Base-by-base conservation (phyloP, 495 filamentous ascomycete species). In the Lophiostoma macrostomum region DNA sequence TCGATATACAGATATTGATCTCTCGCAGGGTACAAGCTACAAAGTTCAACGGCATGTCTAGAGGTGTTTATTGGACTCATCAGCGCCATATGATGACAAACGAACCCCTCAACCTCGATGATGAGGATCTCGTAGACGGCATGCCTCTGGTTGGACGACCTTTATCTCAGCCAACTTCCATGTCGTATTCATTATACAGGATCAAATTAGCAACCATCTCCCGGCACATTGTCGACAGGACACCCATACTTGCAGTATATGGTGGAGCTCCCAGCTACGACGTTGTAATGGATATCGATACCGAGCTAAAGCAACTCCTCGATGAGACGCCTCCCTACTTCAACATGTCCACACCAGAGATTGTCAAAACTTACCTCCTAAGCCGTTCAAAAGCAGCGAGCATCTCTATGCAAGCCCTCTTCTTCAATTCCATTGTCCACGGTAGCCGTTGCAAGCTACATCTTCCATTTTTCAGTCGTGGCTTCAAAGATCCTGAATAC, bases 121-220 rank as follows among this genome's bases (percentile, higher is more conserved):
- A 77, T 42, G 69, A 71, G 50, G 76, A 79, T 39, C 38, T 75
- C 2, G 30, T 57, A 1, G 67, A 73, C 43, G 70, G 69, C n/a
- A 67, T 63, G 37, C 29, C 23, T 19, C 31, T 18, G 7, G 36
- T 64, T 18, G 61, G 53, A 34, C 61, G 58, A 31, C 68, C 74
- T 1, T 31, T 74, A 14, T 63, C 69, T 10, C 49, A 72, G 11
- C 67, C 70, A 1, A 78, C 76, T 0, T 53, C 65, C 0, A 72
- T 77, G 65, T 75, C 76, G 3, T 77, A 74, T 45, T 68, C 64
- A 23, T 46, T 79, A 11, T 71, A 74, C 28, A 57, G 75, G 36
- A 74, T 74, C 35, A 72, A 69, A 24, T 56, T 79, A 1, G 69
- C 65, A 4, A 76, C 77, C 28, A 54, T 77, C 11, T 71, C 69